Percentiles rank a stretch among this genome's conserved stretches.
Evolutionary conservation across 441 rosid genomes (phyloP).

Genomic region (Arabidopsis hybrid): DNA sequence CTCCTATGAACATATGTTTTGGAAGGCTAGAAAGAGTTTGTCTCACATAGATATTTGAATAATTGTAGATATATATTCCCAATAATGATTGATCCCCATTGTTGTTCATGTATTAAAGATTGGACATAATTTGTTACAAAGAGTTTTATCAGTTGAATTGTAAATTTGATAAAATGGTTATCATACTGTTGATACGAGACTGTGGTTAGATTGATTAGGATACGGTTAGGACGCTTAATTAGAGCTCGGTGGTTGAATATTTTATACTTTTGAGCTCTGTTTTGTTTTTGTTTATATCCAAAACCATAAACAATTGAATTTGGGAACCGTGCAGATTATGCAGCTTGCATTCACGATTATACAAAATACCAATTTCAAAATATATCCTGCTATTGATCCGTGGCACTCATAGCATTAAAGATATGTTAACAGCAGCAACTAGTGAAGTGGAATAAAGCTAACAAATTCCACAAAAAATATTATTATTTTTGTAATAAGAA

Average conservation of each 20-base stretch:
- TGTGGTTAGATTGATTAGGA: no score
- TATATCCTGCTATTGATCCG: constrained; percentile 86
- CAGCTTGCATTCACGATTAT: constrained; percentile 96
- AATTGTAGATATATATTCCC: not conserved
- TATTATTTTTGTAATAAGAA: no score
- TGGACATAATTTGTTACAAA: constrained; percentile 12
- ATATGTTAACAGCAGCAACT: constrained; percentile 95
- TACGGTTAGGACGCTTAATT: no score
- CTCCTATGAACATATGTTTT: constrained; percentile 13
- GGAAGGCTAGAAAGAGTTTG: constrained; percentile 18
- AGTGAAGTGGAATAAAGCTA: constrained; percentile 66
- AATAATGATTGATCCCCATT: not conserved
- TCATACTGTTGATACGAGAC: constrained; percentile 13
- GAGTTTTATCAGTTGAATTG: not conserved
- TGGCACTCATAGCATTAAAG: constrained; percentile 96
- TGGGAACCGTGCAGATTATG: constrained; percentile 69
- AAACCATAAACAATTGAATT: constrained; percentile 32
- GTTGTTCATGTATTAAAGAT: not conserved
- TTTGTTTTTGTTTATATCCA: constrained; percentile 27
- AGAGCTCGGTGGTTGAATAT: constrained; percentile 8
- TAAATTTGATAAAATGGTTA: constrained; percentile 2
- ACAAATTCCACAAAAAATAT: no score
- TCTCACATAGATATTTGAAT: not conserved
- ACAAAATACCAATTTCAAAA: constrained; percentile 62
- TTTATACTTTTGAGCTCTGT: not conserved